phyloP scores from a whole-genome alignment of 768 basidiomycete genomes.

The Trametes villosa region DNA sequence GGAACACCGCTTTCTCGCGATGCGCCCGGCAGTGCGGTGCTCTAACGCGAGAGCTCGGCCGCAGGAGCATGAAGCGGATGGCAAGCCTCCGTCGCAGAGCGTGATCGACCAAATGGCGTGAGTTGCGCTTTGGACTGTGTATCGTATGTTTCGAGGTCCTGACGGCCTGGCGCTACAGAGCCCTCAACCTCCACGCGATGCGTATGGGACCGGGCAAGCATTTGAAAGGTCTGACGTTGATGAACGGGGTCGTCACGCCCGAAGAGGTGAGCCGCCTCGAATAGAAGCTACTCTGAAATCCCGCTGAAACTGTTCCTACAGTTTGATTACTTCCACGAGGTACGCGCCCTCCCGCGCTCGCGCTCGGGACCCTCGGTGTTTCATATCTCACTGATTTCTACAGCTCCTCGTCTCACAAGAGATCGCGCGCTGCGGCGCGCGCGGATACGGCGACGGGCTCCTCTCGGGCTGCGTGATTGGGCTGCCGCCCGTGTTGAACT shows the following conservation, averaged over 20 bases:
- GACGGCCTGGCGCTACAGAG: constrained; percentile 41
- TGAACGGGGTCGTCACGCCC: constrained; percentile 75
- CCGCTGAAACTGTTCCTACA: constrained; percentile 3
- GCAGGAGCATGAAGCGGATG: constrained; percentile 75
- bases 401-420: constrained; percentile 40
- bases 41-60: not conserved
- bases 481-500: constrained; percentile 85
- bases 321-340: constrained; percentile 93
- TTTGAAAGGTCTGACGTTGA: constrained; percentile 74
- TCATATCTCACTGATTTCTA: not conserved
- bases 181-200: constrained; percentile 84
- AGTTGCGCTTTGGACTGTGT: constrained; percentile 18
- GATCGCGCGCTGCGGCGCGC: constrained; percentile 56
- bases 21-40: not conserved
- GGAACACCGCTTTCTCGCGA: not conserved
- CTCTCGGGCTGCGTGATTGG: constrained; percentile 81
- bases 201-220: constrained; percentile 93
- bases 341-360: constrained; percentile 26
- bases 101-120: constrained; percentile 88
- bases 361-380: not conserved
- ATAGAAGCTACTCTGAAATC: not conserved
- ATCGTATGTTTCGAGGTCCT: not conserved
- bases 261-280: constrained; percentile 50
- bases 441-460: constrained; percentile 84
- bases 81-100: constrained; percentile 80